phyloP scores from a whole-genome alignment of 2,329 filamentous ascomycete genomes.

The Zalaria sp. region DNA sequence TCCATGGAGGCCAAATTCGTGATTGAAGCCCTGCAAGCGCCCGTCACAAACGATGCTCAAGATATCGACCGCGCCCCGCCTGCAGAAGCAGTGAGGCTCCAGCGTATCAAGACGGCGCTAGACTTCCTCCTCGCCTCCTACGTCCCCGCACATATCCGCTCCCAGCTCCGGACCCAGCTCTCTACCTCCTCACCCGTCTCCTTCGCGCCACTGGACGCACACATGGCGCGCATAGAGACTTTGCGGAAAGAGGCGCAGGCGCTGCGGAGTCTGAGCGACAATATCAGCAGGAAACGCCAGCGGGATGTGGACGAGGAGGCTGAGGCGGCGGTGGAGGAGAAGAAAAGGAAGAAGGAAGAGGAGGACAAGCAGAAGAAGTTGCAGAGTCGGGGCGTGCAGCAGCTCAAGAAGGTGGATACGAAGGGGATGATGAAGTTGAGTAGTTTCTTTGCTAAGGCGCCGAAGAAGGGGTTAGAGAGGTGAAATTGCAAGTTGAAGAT shows the following conservation, averaged over 20 bases:
- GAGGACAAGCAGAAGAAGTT: slow-evolving; percentile 77
- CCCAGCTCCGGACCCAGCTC: slow-evolving; percentile 29
- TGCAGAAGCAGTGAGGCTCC: slow-evolving; percentile 39
- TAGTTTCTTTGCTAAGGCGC: slow-evolving; percentile 69
- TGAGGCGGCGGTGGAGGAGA: slow-evolving; percentile 49
- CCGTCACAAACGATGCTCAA: slow-evolving; percentile 37
- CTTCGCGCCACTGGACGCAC: slow-evolving; percentile 57
- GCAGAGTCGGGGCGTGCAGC: slow-evolving; percentile 61
- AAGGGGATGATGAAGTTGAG: slow-evolving; percentile 95
- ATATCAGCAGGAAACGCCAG: slow-evolving; percentile 50
- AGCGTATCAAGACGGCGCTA: slow-evolving; percentile 50
- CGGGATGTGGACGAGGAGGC: slow-evolving; percentile 50
- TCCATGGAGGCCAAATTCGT: slow-evolving; percentile 84
- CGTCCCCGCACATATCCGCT: slow-evolving; percentile 32
- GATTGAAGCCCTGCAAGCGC: slow-evolving; percentile 58
- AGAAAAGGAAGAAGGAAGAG: slow-evolving; percentile 75
- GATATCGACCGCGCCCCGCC: slow-evolving; percentile 14
- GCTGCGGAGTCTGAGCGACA: slow-evolving; percentile 53
- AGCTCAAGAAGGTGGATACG: slow-evolving; percentile 81
- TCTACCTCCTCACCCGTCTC: slow-evolving; percentile 32
- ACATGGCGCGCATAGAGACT: slow-evolving; percentile 51
- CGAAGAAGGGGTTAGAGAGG: slow-evolving; percentile 11
- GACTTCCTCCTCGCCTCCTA: slow-evolving; percentile 52
- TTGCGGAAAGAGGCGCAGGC: slow-evolving; percentile 59
- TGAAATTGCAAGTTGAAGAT: too few relatives aligned